These are phyloP conservation scores for Trypanosoma melophagium DNA, from an alignment of 208 protist genomes.

Conservation along the genomic window DNA sequence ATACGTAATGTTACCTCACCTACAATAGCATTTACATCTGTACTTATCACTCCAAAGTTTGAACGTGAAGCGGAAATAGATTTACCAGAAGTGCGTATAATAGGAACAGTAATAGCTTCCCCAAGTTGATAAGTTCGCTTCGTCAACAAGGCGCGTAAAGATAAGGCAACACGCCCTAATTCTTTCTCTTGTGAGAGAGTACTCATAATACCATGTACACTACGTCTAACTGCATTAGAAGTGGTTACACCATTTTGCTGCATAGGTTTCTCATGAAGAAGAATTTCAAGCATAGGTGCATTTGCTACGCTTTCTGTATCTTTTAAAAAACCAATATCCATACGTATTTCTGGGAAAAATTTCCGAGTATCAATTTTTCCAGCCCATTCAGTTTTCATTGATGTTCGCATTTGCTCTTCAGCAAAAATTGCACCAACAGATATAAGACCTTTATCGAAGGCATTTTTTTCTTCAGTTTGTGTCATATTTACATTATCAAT, in stretches of 20 bases:
- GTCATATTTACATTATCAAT: constrained; percentile 57
- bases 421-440: constrained; percentile 42
- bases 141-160: constrained; percentile 72
- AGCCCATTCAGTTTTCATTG: constrained; percentile 35
- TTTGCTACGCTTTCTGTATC: neutral
- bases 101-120: constrained; percentile 57
- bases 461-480: constrained; percentile 30
- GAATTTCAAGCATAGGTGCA: constrained; percentile 21
- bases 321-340: constrained; percentile 27
- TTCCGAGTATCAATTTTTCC: constrained; percentile 31
- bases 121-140: constrained; percentile 47
- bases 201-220: neutral
- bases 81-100: constrained; percentile 30
- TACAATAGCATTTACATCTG: constrained; percentile 34
- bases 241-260: neutral
- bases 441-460: constrained; percentile 46
- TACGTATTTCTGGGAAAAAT: constrained; percentile 35
- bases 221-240: neutral
- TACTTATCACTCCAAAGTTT: neutral
- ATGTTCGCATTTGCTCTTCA: constrained; percentile 40
- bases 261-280: constrained; percentile 7
- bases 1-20: constrained; percentile 63
- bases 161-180: constrained; percentile 58
- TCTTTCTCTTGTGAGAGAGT: constrained; percentile 31
- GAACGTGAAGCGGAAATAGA: constrained; percentile 7